Evolutionary conservation across 306 rosid genomes (phyloP), one percentile per base, ranked within the genome.

Genomic region (Delonix regia): DNA sequence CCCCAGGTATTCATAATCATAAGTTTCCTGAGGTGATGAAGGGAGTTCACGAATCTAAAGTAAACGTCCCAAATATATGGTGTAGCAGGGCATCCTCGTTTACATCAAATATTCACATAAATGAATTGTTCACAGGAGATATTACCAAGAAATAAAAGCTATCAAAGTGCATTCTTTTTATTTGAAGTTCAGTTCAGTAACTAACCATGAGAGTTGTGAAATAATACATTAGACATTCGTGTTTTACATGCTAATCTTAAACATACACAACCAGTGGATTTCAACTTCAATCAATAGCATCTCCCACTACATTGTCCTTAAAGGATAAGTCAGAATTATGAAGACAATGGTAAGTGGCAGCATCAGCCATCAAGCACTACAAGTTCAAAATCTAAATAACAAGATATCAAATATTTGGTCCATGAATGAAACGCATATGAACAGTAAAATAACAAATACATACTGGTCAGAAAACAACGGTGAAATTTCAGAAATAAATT

Each of bases 401-500:
- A 63, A 75, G 18, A 67, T 67, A 74, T 57, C 39, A 73, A 47
- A 48, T 33, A 21, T 47, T 12, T 24, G 28, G 4, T 10, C 6
- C 15, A 60, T 22, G 25, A 18, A 74, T 51, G 25, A 36, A 66
- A 70, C 30, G 69, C 45, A 64, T n/a, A 70, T 48, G 41, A 72
- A 78, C 39, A 80, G 45, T 36, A 13, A 69, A 13, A n/a, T 34
- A 75, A 81, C 8, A 52, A 79, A 60, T 41, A 30, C 38, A 86
- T 87, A 95, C 99, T 86, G 90, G 3, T 87, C 48, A 12, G 91
- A 84, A 81, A 91, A 89, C 80, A 92, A 6, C 0, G 99, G 97
- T 33, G 88, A 78, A 62, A 94, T 75, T 64, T 87, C 87, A 19
- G 91, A 86, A 22, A 95, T 44, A 47, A 95, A 86, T 79, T 95